A percentile compares a stretch with the other conserved stretches of the same genome.
phyloP scores from a whole-genome alignment of 495 filamentous ascomycete species.

The Parachaetomium inaequale region DNA sequence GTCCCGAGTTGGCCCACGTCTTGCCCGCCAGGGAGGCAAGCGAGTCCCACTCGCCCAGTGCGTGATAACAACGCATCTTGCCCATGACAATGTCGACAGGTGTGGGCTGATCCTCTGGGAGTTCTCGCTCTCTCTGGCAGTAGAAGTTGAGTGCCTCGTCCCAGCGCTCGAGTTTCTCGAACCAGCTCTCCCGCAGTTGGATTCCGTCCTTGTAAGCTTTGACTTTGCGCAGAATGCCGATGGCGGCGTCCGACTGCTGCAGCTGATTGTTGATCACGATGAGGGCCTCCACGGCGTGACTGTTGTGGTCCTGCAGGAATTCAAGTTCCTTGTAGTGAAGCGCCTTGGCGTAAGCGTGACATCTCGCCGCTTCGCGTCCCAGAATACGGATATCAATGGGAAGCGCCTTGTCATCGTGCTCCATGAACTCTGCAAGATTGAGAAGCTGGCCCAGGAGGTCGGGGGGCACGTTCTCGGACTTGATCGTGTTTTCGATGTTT shows the following conservation, averaged over 20 bases:
- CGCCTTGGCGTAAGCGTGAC: constrained; percentile 96
- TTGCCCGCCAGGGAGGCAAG: constrained; percentile 83
- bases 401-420: constrained; percentile 96
- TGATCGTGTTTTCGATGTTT: constrained; percentile 92
- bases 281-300: constrained; percentile 90
- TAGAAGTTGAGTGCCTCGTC: constrained; percentile 95
- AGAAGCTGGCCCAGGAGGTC: constrained; percentile 92
- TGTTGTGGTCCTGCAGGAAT: constrained; percentile 94
- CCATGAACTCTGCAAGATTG: constrained; percentile 98
- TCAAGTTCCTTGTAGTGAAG: constrained; percentile 98
- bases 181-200: constrained; percentile 90
- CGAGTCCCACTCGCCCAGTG: constrained; percentile 94
- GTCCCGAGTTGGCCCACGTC: constrained; percentile 82
- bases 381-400: constrained; percentile 94
- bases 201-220: constrained; percentile 93
- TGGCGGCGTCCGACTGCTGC: constrained; percentile 94
- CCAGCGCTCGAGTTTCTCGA: constrained; percentile 96
- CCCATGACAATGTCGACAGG: constrained; percentile 95
- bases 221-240: constrained; percentile 91
- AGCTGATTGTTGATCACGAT: constrained; percentile 99
- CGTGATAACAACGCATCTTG: constrained; percentile 98
- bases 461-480: constrained; percentile 86
- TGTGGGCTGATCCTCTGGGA: constrained; percentile 53
- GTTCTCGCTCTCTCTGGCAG: constrained; percentile 68
- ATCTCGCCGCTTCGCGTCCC: constrained; percentile 88